Percentiles rank a stretch among this genome's conserved stretches.
phyloP scores from a whole-genome alignment of 345 rosid species.

The Hypericum androsaemum region DNA sequence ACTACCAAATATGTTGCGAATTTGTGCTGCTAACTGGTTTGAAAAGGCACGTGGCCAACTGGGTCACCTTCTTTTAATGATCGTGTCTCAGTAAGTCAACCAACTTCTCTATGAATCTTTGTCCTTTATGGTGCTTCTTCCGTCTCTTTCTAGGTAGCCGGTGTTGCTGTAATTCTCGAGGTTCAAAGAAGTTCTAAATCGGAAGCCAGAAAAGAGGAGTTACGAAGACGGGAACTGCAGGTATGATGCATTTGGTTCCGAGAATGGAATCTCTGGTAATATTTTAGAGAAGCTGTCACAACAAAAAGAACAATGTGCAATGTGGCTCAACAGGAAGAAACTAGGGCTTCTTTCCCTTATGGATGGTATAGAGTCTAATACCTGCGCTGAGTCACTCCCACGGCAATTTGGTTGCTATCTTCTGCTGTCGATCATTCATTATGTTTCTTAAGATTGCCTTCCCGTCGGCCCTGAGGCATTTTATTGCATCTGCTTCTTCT shows the following conservation, averaged over 20 bases:
- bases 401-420: too few relatives aligned
- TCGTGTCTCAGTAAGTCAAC: not conserved
- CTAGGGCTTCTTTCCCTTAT: too few relatives aligned
- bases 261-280: not conserved
- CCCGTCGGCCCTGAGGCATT: too few relatives aligned
- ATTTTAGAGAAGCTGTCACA: conserved; percentile 2
- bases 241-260: conserved; percentile 17
- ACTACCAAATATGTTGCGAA: too few relatives aligned
- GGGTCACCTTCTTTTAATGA: not conserved
- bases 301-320: too few relatives aligned
- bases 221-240: conserved; percentile 44
- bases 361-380: too few relatives aligned
- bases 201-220: conserved; percentile 77
- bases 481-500: too few relatives aligned
- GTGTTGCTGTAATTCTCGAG: conserved; percentile 60
- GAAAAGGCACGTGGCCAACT: not conserved
- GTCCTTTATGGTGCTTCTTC: not conserved
- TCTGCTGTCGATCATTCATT: too few relatives aligned
- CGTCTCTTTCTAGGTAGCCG: conserved; percentile 53
- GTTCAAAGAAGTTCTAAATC: conserved; percentile 74
- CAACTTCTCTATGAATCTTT: not conserved
- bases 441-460: too few relatives aligned
- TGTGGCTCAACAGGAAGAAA: too few relatives aligned
- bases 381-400: too few relatives aligned
- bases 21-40: too few relatives aligned